A percentile compares a stretch with the other conserved stretches of the same genome.
Evolutionary conservation across 345 rosid species (phyloP).

Genomic region (Mercurialis annua): DNA sequence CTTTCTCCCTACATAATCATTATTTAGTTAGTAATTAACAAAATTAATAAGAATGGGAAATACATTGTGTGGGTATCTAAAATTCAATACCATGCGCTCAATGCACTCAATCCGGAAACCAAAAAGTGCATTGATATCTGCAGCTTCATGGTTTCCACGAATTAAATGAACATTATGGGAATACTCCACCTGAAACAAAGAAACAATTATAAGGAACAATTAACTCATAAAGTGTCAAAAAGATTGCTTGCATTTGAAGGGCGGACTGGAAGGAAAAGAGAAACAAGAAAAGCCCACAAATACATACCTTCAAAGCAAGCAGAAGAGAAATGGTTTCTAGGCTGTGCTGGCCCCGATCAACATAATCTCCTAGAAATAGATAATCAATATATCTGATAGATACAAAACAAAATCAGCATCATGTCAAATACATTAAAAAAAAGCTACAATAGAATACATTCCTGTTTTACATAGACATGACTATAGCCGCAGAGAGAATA

Average conservation of each 20-base stretch:
- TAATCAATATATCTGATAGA: conserved; percentile 87
- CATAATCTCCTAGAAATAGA: conserved; percentile 98
- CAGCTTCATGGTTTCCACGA: conserved; percentile 99
- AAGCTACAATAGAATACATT: background rate
- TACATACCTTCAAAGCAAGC: conserved; percentile 97
- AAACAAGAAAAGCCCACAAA: conserved; percentile 1
- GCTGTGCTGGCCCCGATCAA: conserved; percentile 99
- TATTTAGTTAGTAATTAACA: conserved; percentile 23
- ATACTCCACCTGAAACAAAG: conserved; percentile 75
- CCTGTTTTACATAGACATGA: background rate
- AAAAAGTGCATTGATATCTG: conserved; percentile 98
- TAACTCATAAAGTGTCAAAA: conserved; percentile 3
- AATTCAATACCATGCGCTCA: conserved; percentile 82
- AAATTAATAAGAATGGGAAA: conserved; percentile 16
- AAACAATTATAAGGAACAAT: conserved; percentile 18
- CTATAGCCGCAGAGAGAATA: background rate
- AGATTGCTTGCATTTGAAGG: background rate
- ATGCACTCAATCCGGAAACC: conserved; percentile 97
- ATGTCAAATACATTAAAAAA: background rate
- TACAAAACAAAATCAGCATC: conserved; percentile 25
- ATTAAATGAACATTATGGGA: conserved; percentile 82
- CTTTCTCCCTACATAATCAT: conserved; percentile 75
- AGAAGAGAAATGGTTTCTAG: conserved; percentile 89
- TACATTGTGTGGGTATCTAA: conserved; percentile 16
- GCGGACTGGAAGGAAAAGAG: conserved; percentile 7